phyloP scores from a whole-genome alignment of 495 filamentous ascomycete species.

The Penicillium bialowiezense region DNA sequence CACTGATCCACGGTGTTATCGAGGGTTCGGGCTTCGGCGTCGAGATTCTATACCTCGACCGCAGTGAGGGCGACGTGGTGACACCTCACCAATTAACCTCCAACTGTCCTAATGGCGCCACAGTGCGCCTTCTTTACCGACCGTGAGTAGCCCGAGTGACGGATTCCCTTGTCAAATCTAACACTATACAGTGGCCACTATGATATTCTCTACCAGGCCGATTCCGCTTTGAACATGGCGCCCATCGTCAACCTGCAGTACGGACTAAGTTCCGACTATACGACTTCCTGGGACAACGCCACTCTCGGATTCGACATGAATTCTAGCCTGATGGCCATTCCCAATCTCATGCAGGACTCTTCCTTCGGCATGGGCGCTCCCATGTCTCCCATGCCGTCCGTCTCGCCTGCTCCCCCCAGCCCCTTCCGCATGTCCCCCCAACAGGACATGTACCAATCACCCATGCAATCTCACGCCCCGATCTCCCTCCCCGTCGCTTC shows the following conservation, averaged over 20 bases:
- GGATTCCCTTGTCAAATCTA: background rate
- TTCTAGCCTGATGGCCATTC: slow-evolving; percentile 51
- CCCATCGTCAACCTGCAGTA: slow-evolving; percentile 45
- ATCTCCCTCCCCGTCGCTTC: slow-evolving; percentile 33
- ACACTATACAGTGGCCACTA: slow-evolving; percentile 72
- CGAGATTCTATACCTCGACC: slow-evolving; percentile 88
- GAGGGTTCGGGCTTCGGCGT: slow-evolving; percentile 70
- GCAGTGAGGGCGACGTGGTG: slow-evolving; percentile 74
- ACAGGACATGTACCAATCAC: slow-evolving; percentile 39
- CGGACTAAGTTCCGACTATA: slow-evolving; percentile 43
- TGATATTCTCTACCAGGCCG: slow-evolving; percentile 80
- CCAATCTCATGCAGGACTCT: slow-evolving; percentile 43
- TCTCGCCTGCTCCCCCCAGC: slow-evolving; percentile 45
- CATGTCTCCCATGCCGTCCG: slow-evolving; percentile 33
- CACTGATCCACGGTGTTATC: slow-evolving; percentile 75
- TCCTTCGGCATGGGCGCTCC: slow-evolving; percentile 36
- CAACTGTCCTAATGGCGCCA: slow-evolving; percentile 50
- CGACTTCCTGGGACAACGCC: slow-evolving; percentile 34
- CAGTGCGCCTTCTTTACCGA: slow-evolving; percentile 64
- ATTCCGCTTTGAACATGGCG: slow-evolving; percentile 50
- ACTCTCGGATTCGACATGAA: slow-evolving; percentile 50
- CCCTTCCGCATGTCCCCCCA: slow-evolving; percentile 43
- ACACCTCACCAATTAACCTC: slow-evolving; percentile 71
- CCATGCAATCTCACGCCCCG: slow-evolving; percentile 29
- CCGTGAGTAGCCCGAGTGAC: slow-evolving; percentile 51